Base-by-base conservation (phyloP, 148 eudicot species). In the Amaranthus palmeri region DNA sequence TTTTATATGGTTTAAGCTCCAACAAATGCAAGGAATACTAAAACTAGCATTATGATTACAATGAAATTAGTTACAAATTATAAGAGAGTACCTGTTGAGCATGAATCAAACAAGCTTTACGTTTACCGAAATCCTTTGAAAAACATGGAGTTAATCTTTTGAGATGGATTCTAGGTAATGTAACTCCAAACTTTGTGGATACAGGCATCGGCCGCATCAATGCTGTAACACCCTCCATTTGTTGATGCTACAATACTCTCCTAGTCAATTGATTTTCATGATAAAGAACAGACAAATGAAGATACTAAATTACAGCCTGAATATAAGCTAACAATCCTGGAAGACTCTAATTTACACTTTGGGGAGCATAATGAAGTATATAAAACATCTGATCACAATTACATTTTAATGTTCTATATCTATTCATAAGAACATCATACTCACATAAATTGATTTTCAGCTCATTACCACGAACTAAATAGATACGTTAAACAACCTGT, bases 31-130 rank as follows among this genome's bases (percentile, higher is more conserved):
- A 12, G 17, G 1, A 44, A 71, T 18, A 7, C 42, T 8, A 4
- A 68, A 59, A 74, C 15, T 15, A 67, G 61, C 40, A 50, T 54
- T 25, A 64, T 48, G 10, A 42, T 40, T 45, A 62, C n/a, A 52
- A 64, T 9, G 42, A 48, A 48, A 65, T 54, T 68, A 57, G 50
- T 45, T 46, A 54, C 13, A 45, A 54, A 18, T 47, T 15, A 62
- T 54, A 53, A 64, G 45, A 75, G 15, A 54, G 63, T 51, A 80
- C 93, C 90, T 86, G 84, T 74, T 86, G 88, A 77, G 90, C 93
- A 63, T 81, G 84, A 66, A 86, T 77, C 50, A 69, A 62, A 42
- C 69, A 74, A 4, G 47, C 44, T 59, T 71, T 74, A 44, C 53
- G 68, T 60, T 69, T 74, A 54, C 54, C 67, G 11, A 65, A 51